Percentiles rank a stretch among this genome's conserved stretches.
Conservation (phyloP, 176 grass and related monocot genomes). For the Lolium multiflorum region DNA sequence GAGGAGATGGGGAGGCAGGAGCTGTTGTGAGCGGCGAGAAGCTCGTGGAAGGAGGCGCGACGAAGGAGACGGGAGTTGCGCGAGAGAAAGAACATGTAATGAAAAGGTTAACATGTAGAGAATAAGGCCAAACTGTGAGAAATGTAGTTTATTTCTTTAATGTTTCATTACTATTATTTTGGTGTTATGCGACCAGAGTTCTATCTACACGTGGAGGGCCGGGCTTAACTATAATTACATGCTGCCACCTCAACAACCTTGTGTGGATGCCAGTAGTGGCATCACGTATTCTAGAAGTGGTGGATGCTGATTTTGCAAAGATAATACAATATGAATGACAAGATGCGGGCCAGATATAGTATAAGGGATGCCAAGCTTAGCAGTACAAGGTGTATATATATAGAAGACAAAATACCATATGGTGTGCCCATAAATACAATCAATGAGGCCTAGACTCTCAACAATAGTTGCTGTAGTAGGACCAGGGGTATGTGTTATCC, state of each 20-base stretch:
- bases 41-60: background rate
- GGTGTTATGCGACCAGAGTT: no score
- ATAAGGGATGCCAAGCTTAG: background rate
- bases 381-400: background rate
- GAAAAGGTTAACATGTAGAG: background rate
- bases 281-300: background rate
- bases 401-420: background rate
- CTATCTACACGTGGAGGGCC: no score
- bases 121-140: background rate
- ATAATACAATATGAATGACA: background rate
- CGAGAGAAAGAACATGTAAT: background rate
- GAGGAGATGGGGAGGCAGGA: background rate
- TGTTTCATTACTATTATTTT: no score
- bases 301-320: background rate
- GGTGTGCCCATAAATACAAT: background rate
- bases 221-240: no score
- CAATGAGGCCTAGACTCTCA: background rate
- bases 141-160: background rate
- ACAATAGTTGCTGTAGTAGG: background rate
- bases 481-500: background rate
- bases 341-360: background rate
- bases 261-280: background rate
- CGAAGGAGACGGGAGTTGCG: background rate
- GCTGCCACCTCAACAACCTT: background rate
- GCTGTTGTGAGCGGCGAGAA: background rate